These are phyloP conservation scores for Penicillium thymicola DNA, from an alignment of 2,329 filamentous ascomycete species.

Conservation along the genomic window DNA sequence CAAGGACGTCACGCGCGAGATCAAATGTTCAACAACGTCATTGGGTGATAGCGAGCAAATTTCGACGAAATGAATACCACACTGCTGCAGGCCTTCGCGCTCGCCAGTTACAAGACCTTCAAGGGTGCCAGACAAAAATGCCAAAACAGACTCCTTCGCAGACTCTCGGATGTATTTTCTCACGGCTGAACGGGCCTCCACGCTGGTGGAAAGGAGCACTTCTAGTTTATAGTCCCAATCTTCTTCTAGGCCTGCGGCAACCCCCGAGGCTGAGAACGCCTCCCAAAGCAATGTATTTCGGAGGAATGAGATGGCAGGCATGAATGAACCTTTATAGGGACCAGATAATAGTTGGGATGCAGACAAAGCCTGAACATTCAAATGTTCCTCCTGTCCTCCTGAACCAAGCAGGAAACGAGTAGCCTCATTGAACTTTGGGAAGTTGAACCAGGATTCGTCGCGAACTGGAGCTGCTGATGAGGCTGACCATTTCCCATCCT, in stretches of 20 bases:
- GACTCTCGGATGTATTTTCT: conserved; percentile 34
- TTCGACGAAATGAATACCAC: conserved; percentile 52
- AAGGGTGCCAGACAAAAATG: conserved; percentile 46
- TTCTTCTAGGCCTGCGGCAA: conserved; percentile 60
- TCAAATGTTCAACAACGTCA: conserved; percentile 50
- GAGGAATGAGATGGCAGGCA: conserved; percentile 68
- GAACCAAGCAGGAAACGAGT: conserved; percentile 32
- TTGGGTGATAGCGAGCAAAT: conserved; percentile 56
- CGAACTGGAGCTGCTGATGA: conserved; percentile 53
- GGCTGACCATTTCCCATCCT: conserved; percentile 41
- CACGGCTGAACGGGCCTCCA: conserved; percentile 58
- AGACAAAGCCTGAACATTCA: conserved; percentile 39
- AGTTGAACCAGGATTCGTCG: conserved; percentile 44
- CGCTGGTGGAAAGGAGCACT: conserved; percentile 66
- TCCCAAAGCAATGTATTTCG: conserved; percentile 59
- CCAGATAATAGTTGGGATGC: conserved; percentile 27
- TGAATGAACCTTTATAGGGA: conserved; percentile 53
- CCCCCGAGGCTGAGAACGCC: conserved; percentile 48
- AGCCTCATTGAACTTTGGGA: conserved; percentile 39
- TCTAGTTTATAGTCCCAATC: conserved; percentile 84
- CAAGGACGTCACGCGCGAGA: conserved; percentile 52
- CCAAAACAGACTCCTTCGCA: conserved; percentile 38
- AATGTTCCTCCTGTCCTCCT: conserved; percentile 14
- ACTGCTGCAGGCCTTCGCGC: conserved; percentile 43
- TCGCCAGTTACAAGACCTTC: conserved; percentile 42